Evolutionary conservation across 768 basidiomycete species (phyloP).

Genomic region (Rhizopogon rudus): DNA sequence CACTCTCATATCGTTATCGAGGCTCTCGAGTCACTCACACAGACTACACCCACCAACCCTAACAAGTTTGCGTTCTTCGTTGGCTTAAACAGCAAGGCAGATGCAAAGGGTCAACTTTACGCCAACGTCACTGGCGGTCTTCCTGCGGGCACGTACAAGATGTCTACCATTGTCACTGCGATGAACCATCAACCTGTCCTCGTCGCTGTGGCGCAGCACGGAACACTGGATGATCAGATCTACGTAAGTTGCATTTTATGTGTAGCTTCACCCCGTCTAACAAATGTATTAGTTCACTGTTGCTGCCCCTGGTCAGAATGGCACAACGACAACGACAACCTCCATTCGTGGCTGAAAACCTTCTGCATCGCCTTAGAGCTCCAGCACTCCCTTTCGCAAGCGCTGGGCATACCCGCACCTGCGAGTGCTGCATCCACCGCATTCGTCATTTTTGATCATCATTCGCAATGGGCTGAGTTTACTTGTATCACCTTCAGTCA

Average conservation of each 20-base stretch:
- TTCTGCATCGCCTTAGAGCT: not conserved
- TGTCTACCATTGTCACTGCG: slow-evolving; percentile 39
- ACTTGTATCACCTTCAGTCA: not conserved
- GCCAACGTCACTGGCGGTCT: slow-evolving; percentile 50
- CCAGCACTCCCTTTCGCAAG: slow-evolving; percentile 2
- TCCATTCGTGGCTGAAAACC: not conserved
- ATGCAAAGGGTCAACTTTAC: slow-evolving; percentile 40
- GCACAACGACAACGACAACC: slow-evolving; percentile 8
- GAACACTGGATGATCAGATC: slow-evolving; percentile 35
- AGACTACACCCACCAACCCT: slow-evolving; percentile 46
- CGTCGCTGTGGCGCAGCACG: slow-evolving; percentile 35
- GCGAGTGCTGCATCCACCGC: not conserved
- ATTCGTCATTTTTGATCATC: not conserved
- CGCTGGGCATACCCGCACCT: not conserved
- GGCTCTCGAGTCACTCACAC: slow-evolving; percentile 38
- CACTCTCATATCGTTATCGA: slow-evolving; percentile 64
- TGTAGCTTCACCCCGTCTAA: not conserved
- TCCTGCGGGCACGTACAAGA: slow-evolving; percentile 44
- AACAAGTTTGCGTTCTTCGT: slow-evolving; percentile 56
- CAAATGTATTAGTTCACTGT: slow-evolving; percentile 21
- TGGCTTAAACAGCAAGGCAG: slow-evolving; percentile 39
- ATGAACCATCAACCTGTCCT: slow-evolving; percentile 41
- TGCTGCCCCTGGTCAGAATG: slow-evolving; percentile 4
- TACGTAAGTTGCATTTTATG: slow-evolving; percentile 25
- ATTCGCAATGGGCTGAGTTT: not conserved